Conservation (phyloP, 257 asterid species). For the Fraxinus quadrangulata region DNA sequence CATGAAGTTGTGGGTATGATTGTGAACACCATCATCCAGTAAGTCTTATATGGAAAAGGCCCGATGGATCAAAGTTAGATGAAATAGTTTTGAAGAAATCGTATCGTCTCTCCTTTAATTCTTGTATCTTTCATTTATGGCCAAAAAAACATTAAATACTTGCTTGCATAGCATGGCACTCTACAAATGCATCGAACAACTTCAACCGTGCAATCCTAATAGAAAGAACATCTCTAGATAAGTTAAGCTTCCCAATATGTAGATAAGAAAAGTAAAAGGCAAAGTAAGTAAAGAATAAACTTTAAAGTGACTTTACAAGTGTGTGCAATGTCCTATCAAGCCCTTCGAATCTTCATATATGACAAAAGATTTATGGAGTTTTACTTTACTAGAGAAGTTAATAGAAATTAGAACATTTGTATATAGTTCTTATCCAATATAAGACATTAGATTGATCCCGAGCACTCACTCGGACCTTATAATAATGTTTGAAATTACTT, state of each 20-base stretch:
- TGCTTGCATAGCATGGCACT: background rate
- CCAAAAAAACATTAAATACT: background rate
- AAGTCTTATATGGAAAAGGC: no score
- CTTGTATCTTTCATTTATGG: no score
- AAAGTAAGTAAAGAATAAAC: background rate
- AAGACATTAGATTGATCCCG: background rate
- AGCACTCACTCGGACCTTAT: background rate
- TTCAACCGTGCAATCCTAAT: background rate
- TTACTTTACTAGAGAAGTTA: background rate
- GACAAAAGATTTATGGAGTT: background rate
- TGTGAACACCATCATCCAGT: background rate
- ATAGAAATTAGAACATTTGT: no score
- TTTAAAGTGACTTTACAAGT: background rate
- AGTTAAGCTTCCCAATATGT: background rate
- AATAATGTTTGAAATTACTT: no score
- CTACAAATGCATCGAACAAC: background rate
- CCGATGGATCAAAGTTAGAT: background rate
- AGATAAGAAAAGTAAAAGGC: slow-evolving; percentile 1
- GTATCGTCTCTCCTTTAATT: no score
- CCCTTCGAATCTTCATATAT: background rate
- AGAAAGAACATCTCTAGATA: background rate
- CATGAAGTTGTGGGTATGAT: background rate
- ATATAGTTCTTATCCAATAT: background rate
- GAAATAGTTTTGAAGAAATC: background rate
- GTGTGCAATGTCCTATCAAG: background rate